Conservation (phyloP, 331 rosid species). For the Malus hybrid region DNA sequence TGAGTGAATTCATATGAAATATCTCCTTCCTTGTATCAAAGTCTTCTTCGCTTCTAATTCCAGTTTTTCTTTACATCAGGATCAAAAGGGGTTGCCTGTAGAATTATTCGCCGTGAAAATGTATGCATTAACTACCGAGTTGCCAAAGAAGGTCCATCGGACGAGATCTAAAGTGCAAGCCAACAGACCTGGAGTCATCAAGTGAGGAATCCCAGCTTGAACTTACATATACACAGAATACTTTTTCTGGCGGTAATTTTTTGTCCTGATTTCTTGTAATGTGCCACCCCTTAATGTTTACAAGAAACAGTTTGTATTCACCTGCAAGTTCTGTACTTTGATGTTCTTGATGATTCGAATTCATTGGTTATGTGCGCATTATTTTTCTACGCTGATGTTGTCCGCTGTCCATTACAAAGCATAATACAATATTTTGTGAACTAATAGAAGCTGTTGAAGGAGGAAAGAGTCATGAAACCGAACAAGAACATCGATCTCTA, state of each 20-base stretch:
- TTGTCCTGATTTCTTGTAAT: neutral
- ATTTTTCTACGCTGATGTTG: neutral
- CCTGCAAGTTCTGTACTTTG: neutral
- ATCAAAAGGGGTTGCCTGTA: conserved; percentile 76
- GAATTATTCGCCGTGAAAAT: conserved; percentile 86
- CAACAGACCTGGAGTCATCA: conserved; percentile 70
- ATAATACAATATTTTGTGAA: neutral
- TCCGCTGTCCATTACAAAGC: neutral
- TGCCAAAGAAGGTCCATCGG: conserved; percentile 52
- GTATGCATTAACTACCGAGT: conserved; percentile 65
- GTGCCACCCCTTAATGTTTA: neutral
- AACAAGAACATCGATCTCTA: neutral
- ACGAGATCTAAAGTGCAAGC: conserved; percentile 44
- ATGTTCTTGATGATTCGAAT: neutral
- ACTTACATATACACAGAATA: neutral
- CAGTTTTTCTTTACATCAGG: conserved; percentile 36
- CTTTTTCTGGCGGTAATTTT: neutral
- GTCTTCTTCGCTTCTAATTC: neutral
- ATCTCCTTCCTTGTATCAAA: neutral
- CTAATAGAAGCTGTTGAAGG: neutral
- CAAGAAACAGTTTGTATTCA: neutral
- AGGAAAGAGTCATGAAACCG: neutral
- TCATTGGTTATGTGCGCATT: neutral
- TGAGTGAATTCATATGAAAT: neutral
- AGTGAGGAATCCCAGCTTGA: conserved; percentile 32